Conservation (phyloP, 495 filamentous ascomycete genomes). For the Amorphotheca resinae region DNA sequence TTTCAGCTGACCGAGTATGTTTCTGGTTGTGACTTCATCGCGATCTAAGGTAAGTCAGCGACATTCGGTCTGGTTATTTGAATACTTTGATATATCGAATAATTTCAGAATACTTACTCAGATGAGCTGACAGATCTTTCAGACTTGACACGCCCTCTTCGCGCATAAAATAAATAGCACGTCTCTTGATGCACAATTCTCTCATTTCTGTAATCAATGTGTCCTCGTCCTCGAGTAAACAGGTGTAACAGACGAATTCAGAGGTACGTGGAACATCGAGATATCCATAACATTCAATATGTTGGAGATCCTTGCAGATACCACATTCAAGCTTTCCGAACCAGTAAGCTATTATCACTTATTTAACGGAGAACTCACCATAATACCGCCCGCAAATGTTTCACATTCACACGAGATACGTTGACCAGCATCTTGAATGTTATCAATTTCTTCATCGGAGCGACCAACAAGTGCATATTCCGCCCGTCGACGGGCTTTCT, state of each 20-base stretch:
- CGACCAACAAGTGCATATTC: neutral
- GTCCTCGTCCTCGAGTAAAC: neutral
- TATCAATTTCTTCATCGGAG: slow-evolving; percentile 1
- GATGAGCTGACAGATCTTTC: neutral
- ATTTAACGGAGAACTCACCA: neutral
- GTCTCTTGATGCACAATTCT: slow-evolving; percentile 8
- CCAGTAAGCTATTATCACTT: neutral
- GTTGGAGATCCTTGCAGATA: neutral
- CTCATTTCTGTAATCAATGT: neutral
- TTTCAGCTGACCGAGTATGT: neutral
- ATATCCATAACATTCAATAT: slow-evolving; percentile 8
- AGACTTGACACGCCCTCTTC: neutral
- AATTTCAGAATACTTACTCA: neutral
- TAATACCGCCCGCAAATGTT: neutral
- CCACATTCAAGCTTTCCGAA: slow-evolving; percentile 1
- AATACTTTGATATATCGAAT: neutral
- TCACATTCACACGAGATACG: slow-evolving; percentile 10
- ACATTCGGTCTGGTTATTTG: neutral
- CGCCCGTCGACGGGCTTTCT: neutral
- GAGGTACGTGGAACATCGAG: neutral
- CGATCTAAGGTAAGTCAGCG: neutral
- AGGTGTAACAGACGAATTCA: slow-evolving; percentile 3
- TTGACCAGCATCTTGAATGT: neutral
- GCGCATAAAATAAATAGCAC: slow-evolving; percentile 5
- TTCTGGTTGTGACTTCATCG: neutral